Base-by-base conservation (phyloP, 176 grass and related monocot genomes). In the Pontederia crassipes region DNA sequence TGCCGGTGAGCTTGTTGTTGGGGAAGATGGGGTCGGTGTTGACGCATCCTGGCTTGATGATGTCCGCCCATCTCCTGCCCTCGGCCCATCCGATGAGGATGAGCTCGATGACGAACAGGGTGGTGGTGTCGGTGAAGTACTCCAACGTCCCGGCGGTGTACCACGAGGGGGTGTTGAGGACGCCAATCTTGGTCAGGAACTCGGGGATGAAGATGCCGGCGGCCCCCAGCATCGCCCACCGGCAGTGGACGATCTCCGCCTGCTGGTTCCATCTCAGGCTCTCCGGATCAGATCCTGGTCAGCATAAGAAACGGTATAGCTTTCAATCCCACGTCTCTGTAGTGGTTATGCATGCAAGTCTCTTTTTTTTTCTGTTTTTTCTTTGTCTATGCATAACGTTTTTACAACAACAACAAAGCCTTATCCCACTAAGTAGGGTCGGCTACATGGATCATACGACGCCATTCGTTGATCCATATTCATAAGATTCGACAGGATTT, bases 61-160 rank as follows among this genome's bases (percentile, higher is more conserved):
- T 98, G 81, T 98, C 94, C 1, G 88, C 93, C 93, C 93, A 98
- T 66, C 93, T 79, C 58, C 93, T 78, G 13, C 93, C 93, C 74
- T 98, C 93, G 8, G 88, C 94, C 94, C 94, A 98, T 26, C 88
- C 94, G 55, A 98, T 98, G 29, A 98, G 55, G 82, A 92, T 81
- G 17, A 98, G 58, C 77, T 98, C 87, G 52, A 98, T 85, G 68
- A 98, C 66, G 79, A 98, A 98, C 62, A 98, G 87, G 54, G 88
- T 98, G 74, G 94, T 98, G 55, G 87, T 98, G 94, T 98, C 88
- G 45, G 94, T 93, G 87, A 98, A 98, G 79, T 98, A 98, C 60
- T 93, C 63, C 40, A 57, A 77, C 78, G 92, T 71, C 49, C 88
- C 88, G 46, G 94, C 85, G 15, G 73, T 80, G 88, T 93, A 98